phyloP scores from a whole-genome alignment of 192 early-diverging fungal genomes.

The Rhizophagus prolifer region DNA sequence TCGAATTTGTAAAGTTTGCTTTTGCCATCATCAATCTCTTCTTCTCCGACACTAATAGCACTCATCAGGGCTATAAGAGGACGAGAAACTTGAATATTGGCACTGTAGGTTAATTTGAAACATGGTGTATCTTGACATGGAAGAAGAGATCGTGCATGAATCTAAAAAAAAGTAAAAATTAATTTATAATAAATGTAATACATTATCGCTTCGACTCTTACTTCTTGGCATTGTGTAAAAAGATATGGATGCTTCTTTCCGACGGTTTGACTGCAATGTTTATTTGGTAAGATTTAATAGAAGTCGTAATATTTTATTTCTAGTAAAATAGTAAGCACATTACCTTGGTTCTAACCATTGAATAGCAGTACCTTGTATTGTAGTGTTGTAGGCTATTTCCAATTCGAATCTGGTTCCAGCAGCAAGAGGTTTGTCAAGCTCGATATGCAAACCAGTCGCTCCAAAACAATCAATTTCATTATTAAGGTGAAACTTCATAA shows the following conservation, averaged over 20 bases:
- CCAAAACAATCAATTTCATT: constrained; percentile 69
- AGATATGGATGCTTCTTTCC: constrained; percentile 94
- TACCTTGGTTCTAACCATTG: constrained; percentile 88
- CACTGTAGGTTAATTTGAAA: constrained; percentile 87
- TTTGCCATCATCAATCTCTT: constrained; percentile 46
- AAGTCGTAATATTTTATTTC: neutral
- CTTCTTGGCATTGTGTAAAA: constrained; percentile 93
- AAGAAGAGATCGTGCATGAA: constrained; percentile 88
- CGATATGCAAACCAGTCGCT: constrained; percentile 62
- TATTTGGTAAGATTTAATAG: neutral
- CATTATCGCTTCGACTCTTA: constrained; percentile 23
- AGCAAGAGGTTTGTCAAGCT: constrained; percentile 46
- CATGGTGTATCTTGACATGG: constrained; percentile 90
- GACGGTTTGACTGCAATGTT: constrained; percentile 73
- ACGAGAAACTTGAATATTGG: constrained; percentile 64
- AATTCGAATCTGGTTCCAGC: constrained; percentile 57
- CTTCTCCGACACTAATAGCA: constrained; percentile 69
- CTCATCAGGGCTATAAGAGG: constrained; percentile 93
- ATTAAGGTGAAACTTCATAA: constrained; percentile 47
- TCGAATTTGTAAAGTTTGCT: constrained; percentile 73
- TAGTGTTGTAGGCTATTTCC: constrained; percentile 75
- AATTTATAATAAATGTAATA: neutral
- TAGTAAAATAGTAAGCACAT: neutral
- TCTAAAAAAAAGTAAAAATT: constrained; percentile 35
- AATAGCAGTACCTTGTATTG: constrained; percentile 77